Base-by-base conservation (phyloP, 2,329 filamentous ascomycete species). In the Colletotrichum sp. region DNA sequence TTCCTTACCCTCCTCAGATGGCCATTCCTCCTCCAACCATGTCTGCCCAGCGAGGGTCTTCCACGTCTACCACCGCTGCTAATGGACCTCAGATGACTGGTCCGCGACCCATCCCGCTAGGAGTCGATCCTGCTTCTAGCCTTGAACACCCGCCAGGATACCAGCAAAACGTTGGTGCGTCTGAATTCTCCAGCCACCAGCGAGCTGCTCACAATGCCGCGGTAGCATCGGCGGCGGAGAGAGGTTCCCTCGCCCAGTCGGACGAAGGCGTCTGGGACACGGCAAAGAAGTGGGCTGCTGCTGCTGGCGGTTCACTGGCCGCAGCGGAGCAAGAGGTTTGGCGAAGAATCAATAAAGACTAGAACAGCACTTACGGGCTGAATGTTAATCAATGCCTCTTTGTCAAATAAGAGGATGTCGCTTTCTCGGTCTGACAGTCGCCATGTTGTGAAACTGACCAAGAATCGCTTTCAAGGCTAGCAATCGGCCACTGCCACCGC, bases 301-400 rank as follows among this genome's bases (percentile, higher is more conserved):
- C 87, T 39, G 91, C 91, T 8, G 91, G 91, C 67, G 88, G 89
- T 77, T 90, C 88, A 81, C 83, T 93, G 32, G 89, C 88, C 10
- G 89, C 88, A 16, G 91, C 90, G 16, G 92, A 93, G 85, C 86
- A 85, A 67, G 90, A 92, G 82, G 88, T 93, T 28, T 93, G 92
- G 92, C 89, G 88, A 83, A 89, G 88, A 80, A 91, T 93, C 81
- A 93, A 91, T 83, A 92, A 91, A 84, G 86, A 89, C 64, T 89
- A 86, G 80, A 77, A 55, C 18, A 32, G 60, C n/a, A 52, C 21
- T n/a, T n/a, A 15, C 24, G 36, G 55, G 49, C 18, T 55, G 44
- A 21, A 26, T 52, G n/a, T 39, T 30, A 72, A 44, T 34, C 71
- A 30, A 49, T 52, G 44, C 55, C 24, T 36, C 7, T 18, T 65